Conservation (phyloP, 2,329 filamentous ascomycete genomes). For the Colletotrichum australisinense region DNA sequence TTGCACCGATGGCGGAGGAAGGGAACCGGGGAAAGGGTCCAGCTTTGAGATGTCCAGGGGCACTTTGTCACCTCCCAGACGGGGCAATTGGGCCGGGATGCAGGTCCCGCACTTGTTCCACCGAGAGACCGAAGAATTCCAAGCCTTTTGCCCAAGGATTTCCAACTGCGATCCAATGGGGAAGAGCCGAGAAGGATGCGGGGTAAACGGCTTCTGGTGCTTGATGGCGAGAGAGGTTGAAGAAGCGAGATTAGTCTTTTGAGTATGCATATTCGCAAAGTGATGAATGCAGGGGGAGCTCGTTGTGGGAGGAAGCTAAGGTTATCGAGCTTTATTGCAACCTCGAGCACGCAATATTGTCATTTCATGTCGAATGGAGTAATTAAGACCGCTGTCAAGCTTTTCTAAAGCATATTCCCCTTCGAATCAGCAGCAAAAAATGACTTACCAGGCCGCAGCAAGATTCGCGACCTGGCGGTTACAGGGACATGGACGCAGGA, state of each 20-base stretch:
- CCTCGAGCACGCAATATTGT: constrained; percentile 23
- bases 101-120: constrained; percentile 28
- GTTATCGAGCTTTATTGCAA: background rate
- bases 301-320: background rate
- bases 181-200: constrained; percentile 19
- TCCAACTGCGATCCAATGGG: constrained; percentile 25
- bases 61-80: constrained; percentile 19
- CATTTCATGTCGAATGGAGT: background rate
- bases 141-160: background rate
- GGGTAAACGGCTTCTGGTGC: constrained; percentile 11
- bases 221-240: constrained; percentile 4
- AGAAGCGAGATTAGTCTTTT: constrained; percentile 23
- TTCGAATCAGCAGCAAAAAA: background rate
- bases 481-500: background rate
- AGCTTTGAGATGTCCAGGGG: background rate
- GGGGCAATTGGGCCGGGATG: constrained; percentile 28
- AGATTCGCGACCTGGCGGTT: background rate
- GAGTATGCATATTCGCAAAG: constrained; percentile 12
- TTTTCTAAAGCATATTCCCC: no score
- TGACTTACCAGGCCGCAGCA: background rate
- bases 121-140: constrained; percentile 12
- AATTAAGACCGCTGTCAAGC: background rate
- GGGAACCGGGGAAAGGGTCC: constrained; percentile 11
- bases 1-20: constrained; percentile 28
- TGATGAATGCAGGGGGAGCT: constrained; percentile 5